A percentile compares a stretch with the other conserved stretches of the same genome.
Evolutionary conservation across 2,329 filamentous ascomycete species (phyloP).

Genomic region (Dothideomycetes sp.): DNA sequence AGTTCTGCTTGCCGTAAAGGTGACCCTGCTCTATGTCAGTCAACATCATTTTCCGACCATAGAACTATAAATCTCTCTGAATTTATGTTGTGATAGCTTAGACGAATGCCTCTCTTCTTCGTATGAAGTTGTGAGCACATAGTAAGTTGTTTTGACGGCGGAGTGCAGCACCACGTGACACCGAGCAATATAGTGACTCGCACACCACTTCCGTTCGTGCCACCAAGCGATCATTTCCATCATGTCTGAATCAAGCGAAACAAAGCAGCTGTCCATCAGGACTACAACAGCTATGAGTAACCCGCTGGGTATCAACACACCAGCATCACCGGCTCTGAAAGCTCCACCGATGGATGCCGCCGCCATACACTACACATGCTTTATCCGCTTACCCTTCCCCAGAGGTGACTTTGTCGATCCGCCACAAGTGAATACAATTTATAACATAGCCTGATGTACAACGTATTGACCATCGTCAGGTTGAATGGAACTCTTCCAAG

Average conservation of each 20-base stretch:
- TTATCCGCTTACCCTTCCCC: slow-evolving; percentile 81
- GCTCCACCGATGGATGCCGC: slow-evolving; percentile 10
- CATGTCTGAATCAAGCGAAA: slow-evolving; percentile 3
- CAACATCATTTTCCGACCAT: too few species aligned
- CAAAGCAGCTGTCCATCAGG: not conserved
- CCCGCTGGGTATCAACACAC: slow-evolving; percentile 6
- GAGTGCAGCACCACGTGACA: too few species aligned
- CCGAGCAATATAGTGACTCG: too few species aligned
- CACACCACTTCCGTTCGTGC: too few species aligned
- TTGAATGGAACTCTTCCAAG: slow-evolving; percentile 80
- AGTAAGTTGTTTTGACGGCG: too few species aligned
- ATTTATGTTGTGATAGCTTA: too few species aligned
- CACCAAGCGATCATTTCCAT: too few species aligned
- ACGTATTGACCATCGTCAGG: slow-evolving; percentile 39
- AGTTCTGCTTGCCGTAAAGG: too few species aligned
- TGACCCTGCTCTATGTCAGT: too few species aligned
- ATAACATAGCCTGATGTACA: slow-evolving; percentile 21
- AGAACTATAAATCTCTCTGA: too few species aligned
- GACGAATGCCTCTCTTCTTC: too few species aligned
- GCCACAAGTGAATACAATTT: slow-evolving; percentile 52
- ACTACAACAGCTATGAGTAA: not conserved
- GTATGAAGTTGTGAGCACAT: too few species aligned
- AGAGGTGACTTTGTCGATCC: slow-evolving; percentile 85
- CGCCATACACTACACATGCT: slow-evolving; percentile 53
- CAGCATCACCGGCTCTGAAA: slow-evolving; percentile 5